phyloP scores from a whole-genome alignment of 192 early-diverging fungal species.

The Geranomyces michiganensis region DNA sequence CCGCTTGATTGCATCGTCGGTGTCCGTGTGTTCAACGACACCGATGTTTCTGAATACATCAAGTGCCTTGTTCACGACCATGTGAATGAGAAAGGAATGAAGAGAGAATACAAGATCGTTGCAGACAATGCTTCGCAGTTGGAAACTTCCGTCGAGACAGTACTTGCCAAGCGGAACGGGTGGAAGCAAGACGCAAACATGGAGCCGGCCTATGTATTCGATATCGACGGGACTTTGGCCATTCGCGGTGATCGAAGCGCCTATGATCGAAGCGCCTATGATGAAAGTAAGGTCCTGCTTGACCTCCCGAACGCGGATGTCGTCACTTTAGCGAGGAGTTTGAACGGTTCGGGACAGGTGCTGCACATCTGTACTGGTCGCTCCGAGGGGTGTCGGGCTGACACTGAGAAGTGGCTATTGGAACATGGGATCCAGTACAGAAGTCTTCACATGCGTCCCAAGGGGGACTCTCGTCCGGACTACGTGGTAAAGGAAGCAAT shows the following conservation, averaged over 20 bases:
- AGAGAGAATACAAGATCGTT: no score
- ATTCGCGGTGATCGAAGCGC: neutral
- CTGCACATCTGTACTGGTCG: neutral
- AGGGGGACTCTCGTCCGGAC: neutral
- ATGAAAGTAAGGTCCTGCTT: neutral
- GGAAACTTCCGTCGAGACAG: no score
- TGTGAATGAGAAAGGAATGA: no score
- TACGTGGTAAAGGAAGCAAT: neutral
- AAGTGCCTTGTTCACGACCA: no score
- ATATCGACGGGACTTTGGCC: slow-evolving; percentile 1
- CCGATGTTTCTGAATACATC: no score
- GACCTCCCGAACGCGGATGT: neutral
- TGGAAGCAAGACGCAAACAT: no score
- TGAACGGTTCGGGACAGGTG: neutral
- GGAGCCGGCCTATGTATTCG: neutral
- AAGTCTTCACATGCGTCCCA: neutral
- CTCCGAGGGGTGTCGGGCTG: neutral
- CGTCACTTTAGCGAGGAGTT: neutral
- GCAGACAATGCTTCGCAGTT: no score
- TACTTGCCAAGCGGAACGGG: no score
- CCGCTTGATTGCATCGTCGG: no score
- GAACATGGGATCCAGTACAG: neutral
- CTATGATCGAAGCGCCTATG: neutral
- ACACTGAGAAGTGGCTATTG: neutral
- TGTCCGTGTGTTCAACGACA: no score